Conservation (phyloP, 495 filamentous ascomycete genomes). For the Hypoxylon rickii region DNA sequence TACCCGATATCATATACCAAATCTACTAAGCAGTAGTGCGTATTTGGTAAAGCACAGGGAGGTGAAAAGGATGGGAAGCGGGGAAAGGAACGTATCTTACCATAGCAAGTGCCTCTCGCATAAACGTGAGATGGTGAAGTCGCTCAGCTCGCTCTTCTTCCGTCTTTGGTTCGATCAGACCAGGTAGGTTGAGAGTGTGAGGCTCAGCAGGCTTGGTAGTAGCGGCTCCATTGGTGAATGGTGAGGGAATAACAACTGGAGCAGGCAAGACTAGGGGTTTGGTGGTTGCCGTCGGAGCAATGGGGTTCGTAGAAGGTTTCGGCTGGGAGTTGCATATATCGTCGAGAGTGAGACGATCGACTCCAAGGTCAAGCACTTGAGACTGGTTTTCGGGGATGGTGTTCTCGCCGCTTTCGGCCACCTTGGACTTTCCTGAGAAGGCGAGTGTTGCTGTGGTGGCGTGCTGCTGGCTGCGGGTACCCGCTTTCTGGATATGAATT, state of each 20-base stretch:
- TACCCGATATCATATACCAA: too few species aligned
- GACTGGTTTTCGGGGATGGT: background rate
- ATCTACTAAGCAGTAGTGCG: too few species aligned
- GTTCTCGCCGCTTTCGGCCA: constrained; percentile 1
- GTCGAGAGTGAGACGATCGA: constrained; percentile 21
- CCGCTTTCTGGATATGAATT: constrained; percentile 28
- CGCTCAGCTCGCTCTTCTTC: constrained; percentile 36
- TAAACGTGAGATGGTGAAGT: constrained; percentile 60
- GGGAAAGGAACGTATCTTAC: constrained; percentile 43
- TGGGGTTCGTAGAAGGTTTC: background rate
- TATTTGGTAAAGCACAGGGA: too few species aligned
- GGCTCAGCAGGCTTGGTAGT: background rate
- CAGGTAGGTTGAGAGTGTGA: constrained; percentile 20
- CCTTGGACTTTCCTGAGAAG: constrained; percentile 4
- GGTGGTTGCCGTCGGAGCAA: background rate
- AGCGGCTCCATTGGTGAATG: constrained; percentile 5
- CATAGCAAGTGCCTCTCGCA: constrained; percentile 73
- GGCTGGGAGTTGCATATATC: constrained; percentile 6
- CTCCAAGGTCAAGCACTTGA: constrained; percentile 6
- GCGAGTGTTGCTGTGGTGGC: constrained; percentile 7
- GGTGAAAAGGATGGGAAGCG: background rate
- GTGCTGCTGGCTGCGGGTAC: constrained; percentile 33
- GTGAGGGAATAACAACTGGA: constrained; percentile 23
- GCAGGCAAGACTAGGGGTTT: constrained; percentile 16
- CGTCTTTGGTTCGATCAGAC: constrained; percentile 34